Conservation (phyloP, 257 asterid genomes). For the Jaltomata sinuosa region DNA sequence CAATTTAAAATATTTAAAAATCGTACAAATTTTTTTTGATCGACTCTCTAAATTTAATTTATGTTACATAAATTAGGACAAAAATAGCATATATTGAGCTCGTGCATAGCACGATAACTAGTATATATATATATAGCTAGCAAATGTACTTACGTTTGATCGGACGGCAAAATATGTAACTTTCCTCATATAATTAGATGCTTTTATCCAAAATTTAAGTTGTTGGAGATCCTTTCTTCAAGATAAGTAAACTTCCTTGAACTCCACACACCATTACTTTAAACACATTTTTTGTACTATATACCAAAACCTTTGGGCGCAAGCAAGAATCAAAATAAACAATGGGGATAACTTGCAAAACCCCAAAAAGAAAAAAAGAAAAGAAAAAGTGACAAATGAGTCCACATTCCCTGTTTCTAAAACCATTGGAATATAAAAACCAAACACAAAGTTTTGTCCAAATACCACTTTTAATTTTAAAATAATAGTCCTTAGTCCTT, state of each 20-base stretch:
- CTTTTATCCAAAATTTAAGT: neutral
- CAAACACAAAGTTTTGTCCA: neutral
- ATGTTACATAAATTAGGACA: too few relatives aligned
- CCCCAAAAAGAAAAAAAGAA: neutral
- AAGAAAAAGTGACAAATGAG: neutral
- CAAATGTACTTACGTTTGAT: too few relatives aligned
- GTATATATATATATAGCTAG: too few relatives aligned
- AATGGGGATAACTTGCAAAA: neutral
- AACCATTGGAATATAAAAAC: neutral
- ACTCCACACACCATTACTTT: neutral
- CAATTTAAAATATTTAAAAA: too few relatives aligned
- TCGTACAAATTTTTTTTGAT: too few relatives aligned
- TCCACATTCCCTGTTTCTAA: neutral
- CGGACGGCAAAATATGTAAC: too few relatives aligned
- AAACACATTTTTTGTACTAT: neutral
- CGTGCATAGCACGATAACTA: too few relatives aligned
- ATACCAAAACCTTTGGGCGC: neutral
- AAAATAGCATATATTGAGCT: too few relatives aligned
- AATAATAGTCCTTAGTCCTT: neutral
- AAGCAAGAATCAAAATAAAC: neutral
- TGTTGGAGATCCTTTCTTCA: neutral
- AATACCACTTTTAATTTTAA: neutral
- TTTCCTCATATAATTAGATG: too few relatives aligned
- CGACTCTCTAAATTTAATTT: too few relatives aligned
- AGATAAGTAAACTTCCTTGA: neutral